phyloP scores from a whole-genome alignment of 2,329 filamentous ascomycete genomes.

The Colletotrichum sp. region DNA sequence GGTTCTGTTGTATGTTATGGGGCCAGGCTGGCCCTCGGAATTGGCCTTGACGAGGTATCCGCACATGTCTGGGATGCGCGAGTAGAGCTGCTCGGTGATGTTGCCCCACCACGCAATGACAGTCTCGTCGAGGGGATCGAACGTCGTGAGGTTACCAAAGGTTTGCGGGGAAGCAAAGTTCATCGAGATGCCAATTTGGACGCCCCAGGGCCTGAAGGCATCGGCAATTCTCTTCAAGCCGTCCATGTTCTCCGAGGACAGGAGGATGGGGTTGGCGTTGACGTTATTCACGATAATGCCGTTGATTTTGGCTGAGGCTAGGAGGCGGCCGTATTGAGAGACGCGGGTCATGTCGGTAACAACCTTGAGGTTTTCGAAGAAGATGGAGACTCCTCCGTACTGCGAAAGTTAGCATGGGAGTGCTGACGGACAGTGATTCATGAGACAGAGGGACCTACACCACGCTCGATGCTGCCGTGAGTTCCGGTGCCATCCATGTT shows the following conservation, averaged over 20 bases:
- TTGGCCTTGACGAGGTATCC: constrained; percentile 76
- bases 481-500: constrained; percentile 58
- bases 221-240: constrained; percentile 69
- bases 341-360: constrained; percentile 65
- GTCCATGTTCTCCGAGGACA: constrained; percentile 62
- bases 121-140: constrained; percentile 64
- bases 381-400: constrained; percentile 72
- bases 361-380: constrained; percentile 64
- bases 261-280: constrained; percentile 66
- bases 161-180: constrained; percentile 70
- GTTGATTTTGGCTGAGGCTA: constrained; percentile 71
- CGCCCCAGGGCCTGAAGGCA: constrained; percentile 69
- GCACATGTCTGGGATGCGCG: constrained; percentile 67
- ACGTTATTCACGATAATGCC: constrained; percentile 74
- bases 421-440: neutral
- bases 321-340: constrained; percentile 66
- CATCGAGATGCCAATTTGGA: constrained; percentile 68
- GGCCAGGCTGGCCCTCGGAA: constrained; percentile 74
- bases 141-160: constrained; percentile 62
- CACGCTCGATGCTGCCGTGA: constrained; percentile 65
- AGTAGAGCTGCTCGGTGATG: constrained; percentile 64
- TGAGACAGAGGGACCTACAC: constrained; percentile 29
- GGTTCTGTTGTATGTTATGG: constrained; percentile 72
- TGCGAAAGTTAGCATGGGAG: neutral
- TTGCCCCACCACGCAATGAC: constrained; percentile 69